Base-by-base conservation (phyloP, 1,139 yeast genomes). In the Pichiaceae sp. region DNA sequence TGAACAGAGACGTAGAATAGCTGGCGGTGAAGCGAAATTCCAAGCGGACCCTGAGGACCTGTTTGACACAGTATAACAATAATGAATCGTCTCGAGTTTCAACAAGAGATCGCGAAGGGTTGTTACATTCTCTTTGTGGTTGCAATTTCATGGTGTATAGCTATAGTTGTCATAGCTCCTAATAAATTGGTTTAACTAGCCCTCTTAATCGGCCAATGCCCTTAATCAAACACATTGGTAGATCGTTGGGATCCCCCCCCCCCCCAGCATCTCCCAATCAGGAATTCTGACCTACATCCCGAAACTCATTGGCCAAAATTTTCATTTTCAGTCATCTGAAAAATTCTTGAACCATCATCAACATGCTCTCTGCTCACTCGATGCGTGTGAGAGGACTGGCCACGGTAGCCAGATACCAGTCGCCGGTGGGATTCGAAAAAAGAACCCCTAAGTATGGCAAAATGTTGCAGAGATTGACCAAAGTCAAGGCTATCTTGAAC, bases 401-500 rank as follows among this genome's bases (percentile, higher is more conserved):
- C 14, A 25, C 28, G 16, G 28, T 15, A 8, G 28, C 28, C 28
- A 11, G 28, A 14, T 25, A 12, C 14, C 28, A 25, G 28, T 72
- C 80, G 15, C 86, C 94, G 3, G 54, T 63, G 24, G 83, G 78
- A 37, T 78, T 60, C 54, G 64, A 65, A 53, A 63, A 85, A 19
- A 72, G 94, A 57, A 74, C 87, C 24, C 97, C 97, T 6, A 96
- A 96, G 15, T 91, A 89, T 57, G 75, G 76, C 31, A 80, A 81
- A 58, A 70, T 91, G 44, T 63, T 84, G 36, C 62, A 66, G 24
- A 83, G 82, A 37, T 68, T 91, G 43, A 59, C 63, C 4, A 58
- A 66, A 30, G 95, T 87, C 39, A 75, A 81, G 45, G 61, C 62
- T 42, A 70, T 85, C 27, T 65, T 87, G 35, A 71, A 70, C 46